Evolutionary conservation across 129 eudicot genomes (phyloP).

Genomic region (Tanacetum coccineum): DNA sequence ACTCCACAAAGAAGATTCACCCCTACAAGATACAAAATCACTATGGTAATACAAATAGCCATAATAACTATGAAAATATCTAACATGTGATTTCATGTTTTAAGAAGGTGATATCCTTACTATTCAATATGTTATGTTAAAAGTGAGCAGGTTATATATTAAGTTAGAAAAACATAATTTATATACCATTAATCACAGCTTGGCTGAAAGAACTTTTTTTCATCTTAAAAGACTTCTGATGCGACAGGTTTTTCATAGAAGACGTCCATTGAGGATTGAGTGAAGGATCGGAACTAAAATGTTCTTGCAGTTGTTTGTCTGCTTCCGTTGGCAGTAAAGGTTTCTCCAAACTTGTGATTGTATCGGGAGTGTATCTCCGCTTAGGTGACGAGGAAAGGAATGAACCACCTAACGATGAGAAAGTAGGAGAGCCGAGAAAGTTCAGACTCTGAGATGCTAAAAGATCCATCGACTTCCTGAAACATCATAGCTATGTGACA

Average conservation of each 20-base stretch:
- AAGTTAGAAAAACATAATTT: not conserved
- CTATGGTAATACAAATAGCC: not conserved
- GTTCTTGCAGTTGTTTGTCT: conserved; percentile 43
- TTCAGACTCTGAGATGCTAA: conserved; percentile 25
- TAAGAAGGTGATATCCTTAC: not conserved
- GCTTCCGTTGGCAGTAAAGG: conserved; percentile 43
- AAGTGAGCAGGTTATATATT: not conserved
- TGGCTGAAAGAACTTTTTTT: conserved; percentile 68
- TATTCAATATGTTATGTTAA: too few species aligned
- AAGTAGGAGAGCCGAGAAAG: conserved; percentile 25
- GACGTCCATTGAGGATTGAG: conserved; percentile 49
- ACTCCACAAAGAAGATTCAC: conserved; percentile 91
- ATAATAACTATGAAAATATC: not conserved
- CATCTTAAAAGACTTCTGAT: conserved; percentile 36
- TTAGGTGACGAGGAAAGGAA: conserved; percentile 34
- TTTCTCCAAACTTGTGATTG: conserved; percentile 40
- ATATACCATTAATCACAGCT: conserved; percentile 73
- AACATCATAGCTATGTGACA: not conserved
- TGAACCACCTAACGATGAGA: conserved; percentile 14
- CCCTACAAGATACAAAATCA: conserved; percentile 42
- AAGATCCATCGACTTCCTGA: conserved; percentile 30
- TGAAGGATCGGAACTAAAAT: conserved; percentile 45
- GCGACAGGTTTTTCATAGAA: conserved; percentile 33
- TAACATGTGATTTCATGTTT: not conserved
- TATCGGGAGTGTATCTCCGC: conserved; percentile 42